A percentile compares a stretch with the other conserved stretches of the same genome.
Evolutionary conservation across 164 flowering plant genomes (phyloP).

Genomic region (Magnolia officinalis): DNA sequence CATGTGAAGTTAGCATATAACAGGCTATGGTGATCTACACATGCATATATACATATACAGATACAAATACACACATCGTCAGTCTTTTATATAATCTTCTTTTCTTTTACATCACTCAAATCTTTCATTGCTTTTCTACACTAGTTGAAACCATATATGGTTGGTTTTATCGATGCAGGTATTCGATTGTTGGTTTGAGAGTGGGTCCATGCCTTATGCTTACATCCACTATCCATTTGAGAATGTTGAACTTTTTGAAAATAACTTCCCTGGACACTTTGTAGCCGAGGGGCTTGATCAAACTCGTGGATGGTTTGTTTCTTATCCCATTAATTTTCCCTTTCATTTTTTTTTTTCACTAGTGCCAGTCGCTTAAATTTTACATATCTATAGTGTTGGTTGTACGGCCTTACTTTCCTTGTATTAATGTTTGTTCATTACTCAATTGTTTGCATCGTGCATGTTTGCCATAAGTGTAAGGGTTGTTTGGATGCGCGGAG

Average conservation of each 20-base stretch:
- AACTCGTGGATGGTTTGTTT: constrained; percentile 95
- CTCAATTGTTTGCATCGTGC: too few relatives aligned
- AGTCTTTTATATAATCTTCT: too few relatives aligned
- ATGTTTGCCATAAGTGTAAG: too few relatives aligned
- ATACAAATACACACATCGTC: too few relatives aligned
- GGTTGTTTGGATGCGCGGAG: too few relatives aligned
- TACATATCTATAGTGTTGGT: too few relatives aligned
- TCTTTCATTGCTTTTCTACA: not conserved
- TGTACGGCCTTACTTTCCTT: too few relatives aligned
- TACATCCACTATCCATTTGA: constrained; percentile 97
- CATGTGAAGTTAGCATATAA: too few relatives aligned
- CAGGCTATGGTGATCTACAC: too few relatives aligned
- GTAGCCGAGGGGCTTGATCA: constrained; percentile 99
- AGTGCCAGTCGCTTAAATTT: not conserved
- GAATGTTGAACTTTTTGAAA: constrained; percentile 84
- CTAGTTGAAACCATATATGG: not conserved
- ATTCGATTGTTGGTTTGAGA: constrained; percentile 99
- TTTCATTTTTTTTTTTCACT: not conserved
- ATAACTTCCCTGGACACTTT: constrained; percentile 94
- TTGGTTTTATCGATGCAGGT: constrained; percentile 44
- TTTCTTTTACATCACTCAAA: not conserved
- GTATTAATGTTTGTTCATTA: too few relatives aligned
- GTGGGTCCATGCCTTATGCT: constrained; percentile 99
- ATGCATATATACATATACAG: too few relatives aligned
- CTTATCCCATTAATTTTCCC: not conserved